phyloP scores from a whole-genome alignment of 805 yeast genomes.

The Sugiyamaella marilandica region DNA sequence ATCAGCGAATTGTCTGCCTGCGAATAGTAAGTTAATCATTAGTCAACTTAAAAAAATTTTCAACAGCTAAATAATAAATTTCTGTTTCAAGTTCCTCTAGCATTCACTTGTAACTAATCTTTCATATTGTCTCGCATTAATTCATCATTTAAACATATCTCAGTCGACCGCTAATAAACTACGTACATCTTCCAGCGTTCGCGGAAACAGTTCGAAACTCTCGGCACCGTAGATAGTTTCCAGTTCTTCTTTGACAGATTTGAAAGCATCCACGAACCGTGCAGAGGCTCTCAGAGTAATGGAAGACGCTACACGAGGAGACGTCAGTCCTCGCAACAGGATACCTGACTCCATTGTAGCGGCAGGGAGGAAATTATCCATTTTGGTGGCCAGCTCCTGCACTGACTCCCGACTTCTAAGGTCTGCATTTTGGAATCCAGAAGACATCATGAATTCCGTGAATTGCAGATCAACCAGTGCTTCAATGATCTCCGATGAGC shows the following conservation, averaged over 20 bases:
- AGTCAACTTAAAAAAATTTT: too few species aligned
- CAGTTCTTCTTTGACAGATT: conserved; percentile 27
- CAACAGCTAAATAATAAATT: too few species aligned
- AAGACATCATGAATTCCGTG: conserved; percentile 18
- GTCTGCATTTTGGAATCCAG: conserved; percentile 19
- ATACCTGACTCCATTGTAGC: conserved; percentile 31
- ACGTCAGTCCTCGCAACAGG: conserved; percentile 27
- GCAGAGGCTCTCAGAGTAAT: conserved; percentile 29
- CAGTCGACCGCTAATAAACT: conserved; percentile 24
- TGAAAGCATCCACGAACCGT: conserved; percentile 31
- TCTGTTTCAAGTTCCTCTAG: too few species aligned
- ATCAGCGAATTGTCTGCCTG: not conserved
- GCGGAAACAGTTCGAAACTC: conserved; percentile 23
- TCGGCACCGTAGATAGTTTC: conserved; percentile 24
- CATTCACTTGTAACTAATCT: not conserved
- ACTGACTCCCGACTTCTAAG: conserved; percentile 11
- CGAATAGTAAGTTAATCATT: not conserved
- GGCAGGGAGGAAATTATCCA: conserved; percentile 34
- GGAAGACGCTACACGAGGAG: conserved; percentile 32
- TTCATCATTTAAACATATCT: not conserved
- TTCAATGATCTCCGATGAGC: conserved; percentile 26
- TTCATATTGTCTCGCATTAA: not conserved
- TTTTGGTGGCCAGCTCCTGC: conserved; percentile 18
- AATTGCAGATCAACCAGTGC: conserved; percentile 28
- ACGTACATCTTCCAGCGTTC: conserved; percentile 28